These are phyloP conservation scores for Thinopyrum obtusiflorum DNA, from an alignment of 202 grass and related monocot genomes.

Conservation along the genomic window DNA sequence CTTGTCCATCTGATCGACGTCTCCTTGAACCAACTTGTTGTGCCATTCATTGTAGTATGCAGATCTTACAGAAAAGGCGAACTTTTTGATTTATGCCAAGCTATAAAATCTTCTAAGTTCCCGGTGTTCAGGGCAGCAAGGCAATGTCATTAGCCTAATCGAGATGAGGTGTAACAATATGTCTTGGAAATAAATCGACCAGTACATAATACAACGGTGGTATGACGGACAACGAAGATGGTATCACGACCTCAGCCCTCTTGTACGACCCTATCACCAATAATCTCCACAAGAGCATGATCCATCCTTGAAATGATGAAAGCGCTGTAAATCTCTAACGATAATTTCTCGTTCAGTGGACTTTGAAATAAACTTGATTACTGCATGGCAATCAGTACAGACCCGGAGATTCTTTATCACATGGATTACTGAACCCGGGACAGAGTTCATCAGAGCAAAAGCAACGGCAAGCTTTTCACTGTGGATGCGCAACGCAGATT, in stretches of 20 bases:
- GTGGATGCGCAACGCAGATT: slow-evolving; percentile 60
- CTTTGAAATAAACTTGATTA: slow-evolving; percentile 75
- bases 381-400: slow-evolving; percentile 77
- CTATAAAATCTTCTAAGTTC: background rate
- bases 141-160: background rate
- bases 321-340: slow-evolving; percentile 73
- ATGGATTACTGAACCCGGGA: slow-evolving; percentile 57
- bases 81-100: background rate
- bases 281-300: slow-evolving; percentile 82
- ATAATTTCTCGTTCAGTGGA: slow-evolving; percentile 61
- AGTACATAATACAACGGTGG: background rate
- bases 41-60: background rate
- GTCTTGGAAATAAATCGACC: slow-evolving; percentile 4
- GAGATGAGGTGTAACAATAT: background rate
- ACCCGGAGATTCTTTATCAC: slow-evolving; percentile 86
- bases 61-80: background rate
- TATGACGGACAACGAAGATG: slow-evolving; percentile 5
- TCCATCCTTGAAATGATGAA: slow-evolving; percentile 86
- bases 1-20: background rate
- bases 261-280: slow-evolving; percentile 44
- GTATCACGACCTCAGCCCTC: slow-evolving; percentile 14
- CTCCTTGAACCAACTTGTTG: background rate
- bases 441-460: slow-evolving; percentile 79
- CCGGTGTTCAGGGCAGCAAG: background rate
- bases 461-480: slow-evolving; percentile 88